Evolutionary conservation across 108 stramenopile genomes (phyloP).

Genomic region (Nitzschia sp.): DNA sequence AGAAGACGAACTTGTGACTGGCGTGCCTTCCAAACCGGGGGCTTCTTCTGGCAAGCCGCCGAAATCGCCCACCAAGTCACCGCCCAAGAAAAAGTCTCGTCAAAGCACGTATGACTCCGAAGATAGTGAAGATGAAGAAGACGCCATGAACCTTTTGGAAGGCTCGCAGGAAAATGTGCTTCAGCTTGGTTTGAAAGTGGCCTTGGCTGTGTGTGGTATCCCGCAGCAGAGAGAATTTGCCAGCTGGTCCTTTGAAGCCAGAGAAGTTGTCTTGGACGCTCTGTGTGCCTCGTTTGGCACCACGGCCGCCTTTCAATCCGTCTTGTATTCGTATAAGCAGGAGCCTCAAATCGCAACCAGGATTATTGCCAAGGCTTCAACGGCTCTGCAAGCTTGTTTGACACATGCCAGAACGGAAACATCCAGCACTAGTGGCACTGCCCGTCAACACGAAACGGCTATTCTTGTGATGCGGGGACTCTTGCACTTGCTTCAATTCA

Average conservation of each 20-base stretch:
- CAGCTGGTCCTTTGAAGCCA: slow-evolving; percentile 69
- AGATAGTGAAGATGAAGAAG: neutral
- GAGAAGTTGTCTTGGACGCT: slow-evolving; percentile 65
- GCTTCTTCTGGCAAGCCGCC: neutral
- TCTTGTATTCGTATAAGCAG: neutral
- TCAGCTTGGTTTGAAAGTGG: slow-evolving; percentile 2
- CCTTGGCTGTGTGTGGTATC: slow-evolving; percentile 27
- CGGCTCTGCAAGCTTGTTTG: neutral
- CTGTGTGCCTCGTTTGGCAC: slow-evolving; percentile 47
- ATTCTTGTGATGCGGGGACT: slow-evolving; percentile 63
- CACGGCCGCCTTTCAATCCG: slow-evolving; percentile 42
- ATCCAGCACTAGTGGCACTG: neutral
- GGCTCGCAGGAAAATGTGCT: neutral
- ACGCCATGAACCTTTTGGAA: neutral
- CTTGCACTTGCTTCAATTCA: slow-evolving; percentile 52
- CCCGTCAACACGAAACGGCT: slow-evolving; percentile 46
- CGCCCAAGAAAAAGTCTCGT: slow-evolving; percentile 32
- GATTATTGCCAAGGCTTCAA: neutral
- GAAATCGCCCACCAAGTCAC: slow-evolving; percentile 30
- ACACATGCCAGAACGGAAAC: neutral
- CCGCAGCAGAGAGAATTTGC: slow-evolving; percentile 60
- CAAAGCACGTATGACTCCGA: neutral
- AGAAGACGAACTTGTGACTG: slow-evolving; percentile 14
- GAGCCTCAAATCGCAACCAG: neutral
- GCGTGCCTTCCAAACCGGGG: neutral